Evolutionary conservation across 345 rosid genomes (phyloP).

Genomic region (Gossypioides kirkii): DNA sequence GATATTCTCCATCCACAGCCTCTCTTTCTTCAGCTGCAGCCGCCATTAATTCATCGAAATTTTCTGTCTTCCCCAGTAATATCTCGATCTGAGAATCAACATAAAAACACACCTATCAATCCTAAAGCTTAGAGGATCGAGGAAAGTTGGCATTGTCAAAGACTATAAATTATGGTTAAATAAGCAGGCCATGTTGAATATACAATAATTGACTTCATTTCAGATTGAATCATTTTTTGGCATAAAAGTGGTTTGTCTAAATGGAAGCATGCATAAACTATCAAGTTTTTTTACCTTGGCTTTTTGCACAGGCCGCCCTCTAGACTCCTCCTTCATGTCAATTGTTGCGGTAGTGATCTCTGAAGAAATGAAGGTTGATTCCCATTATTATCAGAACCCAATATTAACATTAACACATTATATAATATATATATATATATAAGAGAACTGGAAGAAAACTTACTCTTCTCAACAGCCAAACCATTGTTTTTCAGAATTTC

Average conservation of each 20-base stretch:
- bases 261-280: neutral
- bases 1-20: constrained; percentile 44
- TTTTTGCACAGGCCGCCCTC: constrained; percentile 78
- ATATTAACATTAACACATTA: neutral
- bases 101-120: constrained; percentile 6
- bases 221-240: neutral
- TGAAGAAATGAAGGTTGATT: constrained; percentile 21
- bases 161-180: neutral
- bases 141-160: neutral
- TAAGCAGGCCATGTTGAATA: neutral
- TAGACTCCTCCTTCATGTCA: constrained; percentile 71
- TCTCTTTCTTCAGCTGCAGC: constrained; percentile 65
- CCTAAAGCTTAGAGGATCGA: neutral
- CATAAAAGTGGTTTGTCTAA: neutral
- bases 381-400: neutral
- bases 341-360: constrained; percentile 74
- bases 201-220: neutral
- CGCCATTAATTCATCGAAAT: constrained; percentile 86
- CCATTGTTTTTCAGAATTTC: constrained; percentile 88
- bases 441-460: constrained; percentile 15
- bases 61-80: constrained; percentile 63
- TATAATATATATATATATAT: neutral
- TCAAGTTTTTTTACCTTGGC: constrained; percentile 50
- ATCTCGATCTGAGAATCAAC: constrained; percentile 56
- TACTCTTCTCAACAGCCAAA: constrained; percentile 83